A percentile compares a stretch with the other conserved stretches of the same genome.
Conservation (phyloP, 768 basidiomycete genomes). For the Suillus weaverae region DNA sequence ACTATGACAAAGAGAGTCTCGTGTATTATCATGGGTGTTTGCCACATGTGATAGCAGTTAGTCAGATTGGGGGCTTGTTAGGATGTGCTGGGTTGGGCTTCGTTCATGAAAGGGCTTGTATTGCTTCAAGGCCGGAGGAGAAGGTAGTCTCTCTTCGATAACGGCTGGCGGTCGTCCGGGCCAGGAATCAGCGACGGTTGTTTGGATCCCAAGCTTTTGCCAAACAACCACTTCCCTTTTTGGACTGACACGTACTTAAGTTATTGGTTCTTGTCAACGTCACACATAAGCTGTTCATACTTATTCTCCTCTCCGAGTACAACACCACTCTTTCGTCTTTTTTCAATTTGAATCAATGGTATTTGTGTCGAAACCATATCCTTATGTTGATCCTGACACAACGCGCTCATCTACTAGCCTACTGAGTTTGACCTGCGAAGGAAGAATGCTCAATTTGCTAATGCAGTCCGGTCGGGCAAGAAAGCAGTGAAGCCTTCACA, state of each 20-base stretch:
- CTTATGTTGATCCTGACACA: not conserved
- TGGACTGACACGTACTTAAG: constrained; percentile 17
- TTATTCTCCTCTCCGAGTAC: constrained; percentile 3
- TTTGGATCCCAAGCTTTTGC: constrained; percentile 29
- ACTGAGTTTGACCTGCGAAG: constrained; percentile 82
- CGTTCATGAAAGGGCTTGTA: no score
- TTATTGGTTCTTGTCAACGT: constrained; percentile 3
- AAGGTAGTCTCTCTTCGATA: no score
- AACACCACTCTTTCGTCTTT: constrained; percentile 32
- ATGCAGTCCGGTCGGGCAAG: constrained; percentile 71
- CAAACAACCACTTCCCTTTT: constrained; percentile 23
- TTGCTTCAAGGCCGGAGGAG: no score
- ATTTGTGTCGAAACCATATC: constrained; percentile 4
- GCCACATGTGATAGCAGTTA: no score
- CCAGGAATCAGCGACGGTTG: constrained; percentile 15
- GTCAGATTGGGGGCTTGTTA: no score
- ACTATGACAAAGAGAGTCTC: no score
- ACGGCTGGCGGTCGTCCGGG: no score
- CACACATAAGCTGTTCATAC: constrained; percentile 7
- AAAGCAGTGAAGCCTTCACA: constrained; percentile 71
- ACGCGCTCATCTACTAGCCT: constrained; percentile 49
- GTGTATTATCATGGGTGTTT: no score
- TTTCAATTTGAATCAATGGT: constrained; percentile 30
- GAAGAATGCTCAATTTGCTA: constrained; percentile 79
- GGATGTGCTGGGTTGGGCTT: no score